phyloP scores from a whole-genome alignment of 441 rosid species.

The Jatropha multifida region DNA sequence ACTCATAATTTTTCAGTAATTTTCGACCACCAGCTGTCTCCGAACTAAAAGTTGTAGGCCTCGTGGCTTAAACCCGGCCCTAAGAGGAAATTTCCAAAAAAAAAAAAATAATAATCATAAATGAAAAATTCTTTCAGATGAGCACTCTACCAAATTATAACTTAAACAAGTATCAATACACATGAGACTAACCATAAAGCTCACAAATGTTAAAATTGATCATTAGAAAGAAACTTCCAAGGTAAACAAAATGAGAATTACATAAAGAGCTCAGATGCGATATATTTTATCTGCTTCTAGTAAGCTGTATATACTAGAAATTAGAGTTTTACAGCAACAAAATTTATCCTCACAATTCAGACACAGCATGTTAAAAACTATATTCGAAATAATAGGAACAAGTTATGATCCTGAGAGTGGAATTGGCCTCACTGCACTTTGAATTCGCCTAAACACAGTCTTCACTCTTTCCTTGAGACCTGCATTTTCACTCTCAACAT shows the following conservation, averaged over 20 bases:
- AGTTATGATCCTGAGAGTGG: slow-evolving; percentile 50
- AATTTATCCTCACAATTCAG: neutral
- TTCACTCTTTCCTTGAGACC: slow-evolving; percentile 83
- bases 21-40: too few species aligned
- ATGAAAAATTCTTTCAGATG: neutral
- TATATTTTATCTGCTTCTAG: neutral
- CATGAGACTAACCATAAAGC: neutral
- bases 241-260: neutral
- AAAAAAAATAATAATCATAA: too few species aligned
- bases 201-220: neutral
- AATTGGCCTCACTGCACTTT: slow-evolving; percentile 72
- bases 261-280: neutral
- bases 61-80: too few species aligned
- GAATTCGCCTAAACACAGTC: slow-evolving; percentile 63
- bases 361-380: neutral
- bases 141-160: neutral
- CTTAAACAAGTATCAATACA: neutral
- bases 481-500: slow-evolving; percentile 78
- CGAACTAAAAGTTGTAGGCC: too few species aligned
- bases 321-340: neutral
- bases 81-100: too few species aligned
- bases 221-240: neutral
- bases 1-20: too few species aligned
- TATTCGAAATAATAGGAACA: neutral
- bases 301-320: neutral